Conservation (phyloP, 2,329 filamentous ascomycete species). For the Eutypa lata region DNA sequence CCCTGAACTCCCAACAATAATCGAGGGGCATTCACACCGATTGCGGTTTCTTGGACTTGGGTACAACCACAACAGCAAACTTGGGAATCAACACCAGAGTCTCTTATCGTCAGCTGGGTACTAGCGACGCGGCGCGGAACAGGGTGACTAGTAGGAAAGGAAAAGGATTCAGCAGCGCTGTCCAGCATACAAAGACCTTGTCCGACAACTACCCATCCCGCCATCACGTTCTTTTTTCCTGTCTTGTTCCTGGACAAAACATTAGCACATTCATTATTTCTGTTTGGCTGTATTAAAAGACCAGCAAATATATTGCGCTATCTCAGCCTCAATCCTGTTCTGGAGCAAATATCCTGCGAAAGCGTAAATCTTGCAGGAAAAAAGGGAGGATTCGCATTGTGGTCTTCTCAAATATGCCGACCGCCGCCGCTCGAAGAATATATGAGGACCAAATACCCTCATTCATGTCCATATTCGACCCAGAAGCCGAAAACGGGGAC, state of each 20-base stretch:
- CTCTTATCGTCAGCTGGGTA: not conserved
- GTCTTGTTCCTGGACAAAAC: constrained; percentile 16
- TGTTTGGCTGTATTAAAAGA: not conserved
- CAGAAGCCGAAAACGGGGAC: constrained; percentile 55
- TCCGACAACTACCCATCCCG: constrained; percentile 15
- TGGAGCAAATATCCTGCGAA: not conserved
- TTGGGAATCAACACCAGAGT: not conserved
- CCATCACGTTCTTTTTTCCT: constrained; percentile 21
- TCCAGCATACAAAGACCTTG: constrained; percentile 31
- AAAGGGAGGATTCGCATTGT: constrained; percentile 3
- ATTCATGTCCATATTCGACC: constrained; percentile 73
- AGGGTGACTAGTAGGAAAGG: constrained; percentile 22
- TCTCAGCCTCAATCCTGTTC: not conserved
- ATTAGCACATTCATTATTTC: not conserved
- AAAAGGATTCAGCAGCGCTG: constrained; percentile 53
- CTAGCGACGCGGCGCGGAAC: constrained; percentile 16
- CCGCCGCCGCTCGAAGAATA: constrained; percentile 56
- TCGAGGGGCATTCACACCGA: constrained; percentile 11
- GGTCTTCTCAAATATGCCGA: constrained; percentile 50
- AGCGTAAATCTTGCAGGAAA: not conserved
- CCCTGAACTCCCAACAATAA: not conserved
- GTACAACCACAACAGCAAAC: constrained; percentile 1
- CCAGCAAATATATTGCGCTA: constrained; percentile 3
- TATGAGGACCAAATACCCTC: constrained; percentile 71
- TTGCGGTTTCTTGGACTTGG: constrained; percentile 7